Conservation (phyloP, 768 basidiomycete species). For the Mycena metata region DNA sequence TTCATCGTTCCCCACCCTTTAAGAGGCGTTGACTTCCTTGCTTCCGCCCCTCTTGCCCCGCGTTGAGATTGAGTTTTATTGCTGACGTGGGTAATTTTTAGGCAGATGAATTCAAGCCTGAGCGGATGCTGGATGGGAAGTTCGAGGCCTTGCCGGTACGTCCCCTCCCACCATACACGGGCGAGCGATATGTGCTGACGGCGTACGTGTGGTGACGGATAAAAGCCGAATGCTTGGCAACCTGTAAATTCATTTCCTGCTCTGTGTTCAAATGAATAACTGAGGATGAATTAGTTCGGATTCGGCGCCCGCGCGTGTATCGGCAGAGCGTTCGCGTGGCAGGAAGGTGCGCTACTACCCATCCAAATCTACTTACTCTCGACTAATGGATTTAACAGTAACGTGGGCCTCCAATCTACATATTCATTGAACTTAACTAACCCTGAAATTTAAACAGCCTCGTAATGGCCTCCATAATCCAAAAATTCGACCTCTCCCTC, state of each 20-base stretch:
- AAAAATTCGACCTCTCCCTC: conserved; percentile 60
- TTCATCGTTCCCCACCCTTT: no score
- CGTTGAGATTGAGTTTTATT: no score
- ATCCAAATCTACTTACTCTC: no score
- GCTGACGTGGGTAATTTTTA: no score
- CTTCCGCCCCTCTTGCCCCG: no score
- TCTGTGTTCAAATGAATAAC: conserved; percentile 38
- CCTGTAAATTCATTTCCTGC: conserved; percentile 47
- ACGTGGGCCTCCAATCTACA: no score
- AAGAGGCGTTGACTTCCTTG: no score
- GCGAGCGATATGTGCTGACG: no score
- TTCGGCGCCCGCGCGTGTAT: conserved; percentile 44
- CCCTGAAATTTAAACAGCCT: no score
- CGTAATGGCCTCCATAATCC: conserved; percentile 56
- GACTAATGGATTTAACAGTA: no score
- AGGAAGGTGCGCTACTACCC: conserved; percentile 48
- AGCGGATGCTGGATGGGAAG: conserved; percentile 63
- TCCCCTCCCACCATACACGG: background rate
- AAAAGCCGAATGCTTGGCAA: conserved; percentile 57
- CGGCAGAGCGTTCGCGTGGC: conserved; percentile 63
- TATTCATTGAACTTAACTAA: no score
- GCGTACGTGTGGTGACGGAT: no score
- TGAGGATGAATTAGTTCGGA: conserved; percentile 41
- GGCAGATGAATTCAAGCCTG: conserved; percentile 60
- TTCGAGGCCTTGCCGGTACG: conserved; percentile 58